Base-by-base conservation (phyloP, 768 basidiomycete genomes). In the Auricularia cornea region DNA sequence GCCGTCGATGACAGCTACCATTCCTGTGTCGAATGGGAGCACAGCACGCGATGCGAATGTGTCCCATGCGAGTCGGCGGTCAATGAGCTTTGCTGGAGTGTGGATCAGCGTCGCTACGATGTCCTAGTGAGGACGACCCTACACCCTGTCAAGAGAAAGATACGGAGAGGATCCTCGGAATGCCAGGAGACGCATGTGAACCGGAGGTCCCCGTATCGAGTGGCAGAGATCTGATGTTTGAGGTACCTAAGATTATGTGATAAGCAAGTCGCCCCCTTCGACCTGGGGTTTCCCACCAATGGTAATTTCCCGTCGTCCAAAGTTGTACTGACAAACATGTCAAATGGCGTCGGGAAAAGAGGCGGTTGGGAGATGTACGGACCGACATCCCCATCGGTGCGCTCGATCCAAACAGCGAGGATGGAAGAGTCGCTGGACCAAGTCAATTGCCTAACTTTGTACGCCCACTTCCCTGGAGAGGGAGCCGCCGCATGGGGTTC, bases 231-330 rank as follows among this genome's bases (percentile, higher is more conserved):
- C 71, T 95, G 92, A 71, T 96, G 93, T 74, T 98, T 98, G 64
- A 98, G 82, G 76, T 98, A 97, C 90, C 90, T 92, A 63, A 48
- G 44, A 18, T 18, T 23, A 18, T 18, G 20, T 48, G 1, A 48
- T 38, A 38, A 38, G 35, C 8, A 23, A 8, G 44, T 48, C 44
- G 44, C 44, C 6, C 20, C 20, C 20, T 20, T 1, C 44, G 6
- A 2, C 38, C 31, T 5, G 23, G 2, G 23, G 12, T 32, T 30
- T 68, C 71, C 29, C 67, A 90, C 93, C 97, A 98, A 71, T 98
- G 88, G 73, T 97, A 98, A 71, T 99, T 99, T 32, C 90, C 87
- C 6, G 82, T 92, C 1, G 92, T 90, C 94, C 94, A 99, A 0
- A 98, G 77, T 76, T 99, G 97, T 20, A 98, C 92, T 48, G 20